Percentiles rank a stretch among this genome's conserved stretches.
Conservation (phyloP, 306 rosid species). For the Cicer yamashitae region DNA sequence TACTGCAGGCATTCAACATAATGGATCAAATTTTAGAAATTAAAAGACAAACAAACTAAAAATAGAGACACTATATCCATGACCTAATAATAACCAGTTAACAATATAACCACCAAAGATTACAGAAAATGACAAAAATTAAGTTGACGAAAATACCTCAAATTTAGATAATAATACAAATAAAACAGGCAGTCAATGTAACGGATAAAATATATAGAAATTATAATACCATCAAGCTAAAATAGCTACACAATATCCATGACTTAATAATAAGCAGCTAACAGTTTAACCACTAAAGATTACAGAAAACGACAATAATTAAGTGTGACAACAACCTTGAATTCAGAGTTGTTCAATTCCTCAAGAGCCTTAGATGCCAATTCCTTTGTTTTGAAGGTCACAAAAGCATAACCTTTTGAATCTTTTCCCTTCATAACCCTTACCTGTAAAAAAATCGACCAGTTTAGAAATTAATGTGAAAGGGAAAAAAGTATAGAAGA, state of each 20-base stretch:
- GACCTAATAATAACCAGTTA: slow-evolving; percentile 18
- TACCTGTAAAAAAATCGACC: slow-evolving; percentile 54
- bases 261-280: slow-evolving; percentile 13
- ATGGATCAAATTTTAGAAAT: slow-evolving; percentile 4
- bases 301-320: slow-evolving; percentile 19
- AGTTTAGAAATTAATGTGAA: slow-evolving; percentile 17
- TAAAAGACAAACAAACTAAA: background rate
- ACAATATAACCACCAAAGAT: slow-evolving; percentile 20
- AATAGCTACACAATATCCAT: slow-evolving; percentile 1
- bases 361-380: slow-evolving; percentile 71
- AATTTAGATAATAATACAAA: slow-evolving; percentile 26
- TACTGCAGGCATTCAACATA: slow-evolving; percentile 13
- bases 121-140: slow-evolving; percentile 23
- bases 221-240: background rate
- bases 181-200: background rate
- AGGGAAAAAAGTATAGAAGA: slow-evolving; percentile 19
- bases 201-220: background rate
- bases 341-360: slow-evolving; percentile 61
- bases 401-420: slow-evolving; percentile 71
- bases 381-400: slow-evolving; percentile 72
- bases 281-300: slow-evolving; percentile 17
- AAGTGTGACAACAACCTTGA: slow-evolving; percentile 53
- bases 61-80: slow-evolving; percentile 4
- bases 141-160: slow-evolving; percentile 42
- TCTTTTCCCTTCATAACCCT: slow-evolving; percentile 75